Evolutionary conservation across 164 flowering plant species (phyloP).

Genomic region (Vitis labrusca): DNA sequence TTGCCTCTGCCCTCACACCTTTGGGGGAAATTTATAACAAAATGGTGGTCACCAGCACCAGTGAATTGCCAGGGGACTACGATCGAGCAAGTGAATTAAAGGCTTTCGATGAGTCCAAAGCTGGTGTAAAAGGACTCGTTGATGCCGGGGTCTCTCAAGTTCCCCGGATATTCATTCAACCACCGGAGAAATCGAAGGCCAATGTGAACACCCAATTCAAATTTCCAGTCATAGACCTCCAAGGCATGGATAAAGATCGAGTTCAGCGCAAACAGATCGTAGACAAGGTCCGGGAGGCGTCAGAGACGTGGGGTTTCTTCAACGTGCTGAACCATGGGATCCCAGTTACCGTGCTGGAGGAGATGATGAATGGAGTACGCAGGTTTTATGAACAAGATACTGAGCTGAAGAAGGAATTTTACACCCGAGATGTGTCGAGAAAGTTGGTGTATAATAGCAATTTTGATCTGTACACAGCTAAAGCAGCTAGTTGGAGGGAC

Average conservation of each 20-base stretch:
- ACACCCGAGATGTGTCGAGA: conserved; percentile 26
- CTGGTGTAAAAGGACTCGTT: conserved; percentile 30
- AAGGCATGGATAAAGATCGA: conserved; percentile 12
- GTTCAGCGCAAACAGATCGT: conserved; percentile 18
- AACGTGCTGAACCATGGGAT: conserved; percentile 62
- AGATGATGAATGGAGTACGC: conserved; percentile 34
- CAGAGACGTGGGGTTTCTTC: conserved; percentile 51
- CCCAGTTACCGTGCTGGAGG: conserved; percentile 31
- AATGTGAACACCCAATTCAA: background rate
- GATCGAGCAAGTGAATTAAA: conserved; percentile 26
- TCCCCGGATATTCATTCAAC: conserved; percentile 14
- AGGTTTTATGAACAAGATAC: conserved; percentile 41
- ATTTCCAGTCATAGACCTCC: conserved; percentile 33
- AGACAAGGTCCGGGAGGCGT: conserved; percentile 25
- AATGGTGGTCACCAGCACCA: conserved; percentile 5
- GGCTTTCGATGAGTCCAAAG: conserved; percentile 27
- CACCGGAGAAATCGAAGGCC: background rate
- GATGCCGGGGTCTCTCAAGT: conserved; percentile 20
- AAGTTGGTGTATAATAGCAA: conserved; percentile 27
- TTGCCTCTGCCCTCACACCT: background rate
- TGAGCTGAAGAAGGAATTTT: conserved; percentile 33
- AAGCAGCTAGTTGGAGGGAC: conserved; percentile 40
- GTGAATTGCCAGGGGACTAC: background rate
- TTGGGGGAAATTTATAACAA: background rate
- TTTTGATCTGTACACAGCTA: conserved; percentile 25